Evolutionary conservation across 2,329 filamentous ascomycete genomes (phyloP).

Genomic region (Botrytis deweyae): DNA sequence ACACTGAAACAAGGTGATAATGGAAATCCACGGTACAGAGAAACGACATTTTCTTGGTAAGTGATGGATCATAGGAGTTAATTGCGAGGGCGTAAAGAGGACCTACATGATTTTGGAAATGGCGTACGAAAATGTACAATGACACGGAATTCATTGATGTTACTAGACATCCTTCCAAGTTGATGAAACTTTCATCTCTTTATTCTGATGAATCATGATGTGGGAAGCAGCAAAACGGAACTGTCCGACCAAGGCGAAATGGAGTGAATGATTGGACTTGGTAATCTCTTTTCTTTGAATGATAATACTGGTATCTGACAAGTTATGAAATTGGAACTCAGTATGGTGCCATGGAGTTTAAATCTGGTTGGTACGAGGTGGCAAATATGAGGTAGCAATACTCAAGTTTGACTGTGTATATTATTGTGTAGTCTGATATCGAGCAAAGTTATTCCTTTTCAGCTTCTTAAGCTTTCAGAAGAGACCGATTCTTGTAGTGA

Average conservation of each 20-base stretch:
- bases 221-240: background rate
- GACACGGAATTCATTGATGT: constrained; percentile 1
- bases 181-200: background rate
- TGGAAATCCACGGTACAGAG: constrained; percentile 33
- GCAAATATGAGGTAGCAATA: constrained; percentile 5
- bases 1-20: constrained; percentile 32
- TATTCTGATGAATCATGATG: background rate
- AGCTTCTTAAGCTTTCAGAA: background rate
- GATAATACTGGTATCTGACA: background rate
- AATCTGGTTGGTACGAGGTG: background rate
- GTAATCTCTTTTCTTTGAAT: background rate
- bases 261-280: background rate
- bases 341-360: constrained; percentile 3
- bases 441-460: background rate
- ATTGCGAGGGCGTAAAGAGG: constrained; percentile 9
- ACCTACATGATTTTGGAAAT: background rate
- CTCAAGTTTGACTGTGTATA: constrained; percentile 17
- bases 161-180: background rate
- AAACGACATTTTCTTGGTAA: constrained; percentile 40
- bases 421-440: constrained; percentile 17
- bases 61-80: constrained; percentile 5
- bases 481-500: background rate
- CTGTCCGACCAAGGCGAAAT: background rate
- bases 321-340: background rate
- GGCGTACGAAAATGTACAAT: constrained; percentile 10